These are phyloP conservation scores for Lodderomyces jiufengensis DNA, from an alignment of 1,139 yeast species.

Conservation along the genomic window DNA sequence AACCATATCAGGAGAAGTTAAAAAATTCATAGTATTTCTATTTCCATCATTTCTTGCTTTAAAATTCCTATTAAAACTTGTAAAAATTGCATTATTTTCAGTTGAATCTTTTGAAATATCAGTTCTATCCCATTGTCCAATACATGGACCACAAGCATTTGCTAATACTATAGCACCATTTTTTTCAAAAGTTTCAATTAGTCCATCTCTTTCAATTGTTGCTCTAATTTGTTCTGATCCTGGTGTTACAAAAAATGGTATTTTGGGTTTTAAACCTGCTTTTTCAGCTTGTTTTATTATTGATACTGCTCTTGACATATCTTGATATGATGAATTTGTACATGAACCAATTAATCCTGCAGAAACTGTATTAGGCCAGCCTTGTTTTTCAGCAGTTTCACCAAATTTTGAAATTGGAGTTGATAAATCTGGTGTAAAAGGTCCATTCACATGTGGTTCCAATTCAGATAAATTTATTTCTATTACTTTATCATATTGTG, in stretches of 20 bases:
- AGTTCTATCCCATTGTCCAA: slow-evolving; percentile 96
- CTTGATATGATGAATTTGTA: slow-evolving; percentile 96
- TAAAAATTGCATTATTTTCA: slow-evolving; percentile 78
- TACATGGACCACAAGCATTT: slow-evolving; percentile 99
- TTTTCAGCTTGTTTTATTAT: slow-evolving; percentile 79
- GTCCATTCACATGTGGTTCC: slow-evolving; percentile 92
- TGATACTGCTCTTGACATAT: slow-evolving; percentile 92
- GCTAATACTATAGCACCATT: slow-evolving; percentile 91
- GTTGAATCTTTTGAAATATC: slow-evolving; percentile 62
- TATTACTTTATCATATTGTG: slow-evolving; percentile 77
- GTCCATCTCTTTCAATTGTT: slow-evolving; percentile 92
- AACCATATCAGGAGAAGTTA: slow-evolving; percentile 95
- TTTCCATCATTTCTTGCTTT: slow-evolving; percentile 97
- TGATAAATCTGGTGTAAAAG: slow-evolving; percentile 91
- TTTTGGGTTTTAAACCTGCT: slow-evolving; percentile 86
- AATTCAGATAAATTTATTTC: slow-evolving; percentile 72
- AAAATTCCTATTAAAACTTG: slow-evolving; percentile 95
- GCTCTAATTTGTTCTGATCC: slow-evolving; percentile 99
- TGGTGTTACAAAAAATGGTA: slow-evolving; percentile 92
- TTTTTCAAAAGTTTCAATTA: slow-evolving; percentile 70
- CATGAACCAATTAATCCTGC: slow-evolving; percentile 98
- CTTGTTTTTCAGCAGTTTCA: slow-evolving; percentile 55
- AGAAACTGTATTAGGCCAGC: slow-evolving; percentile 77
- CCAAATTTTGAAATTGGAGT: slow-evolving; percentile 79
- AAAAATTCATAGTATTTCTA: slow-evolving; percentile 92